These are phyloP conservation scores for Cantharellus anzutake DNA, from an alignment of 768 basidiomycete genomes.

Conservation along the genomic window DNA sequence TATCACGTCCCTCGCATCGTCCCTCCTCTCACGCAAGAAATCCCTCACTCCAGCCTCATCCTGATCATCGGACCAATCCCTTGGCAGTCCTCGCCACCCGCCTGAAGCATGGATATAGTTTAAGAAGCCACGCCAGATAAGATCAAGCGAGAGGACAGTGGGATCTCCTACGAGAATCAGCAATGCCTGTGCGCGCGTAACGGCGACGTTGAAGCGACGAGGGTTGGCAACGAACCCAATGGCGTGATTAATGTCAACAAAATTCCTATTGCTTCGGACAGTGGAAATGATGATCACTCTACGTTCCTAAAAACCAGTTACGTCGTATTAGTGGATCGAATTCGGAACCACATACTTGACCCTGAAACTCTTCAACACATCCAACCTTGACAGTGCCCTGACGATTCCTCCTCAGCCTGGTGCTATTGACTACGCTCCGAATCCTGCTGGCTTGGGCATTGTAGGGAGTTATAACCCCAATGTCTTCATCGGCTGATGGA, in stretches of 20 bases:
- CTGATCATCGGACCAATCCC: slow-evolving; percentile 2
- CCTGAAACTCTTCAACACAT: slow-evolving; percentile 8
- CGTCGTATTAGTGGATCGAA: too few relatives aligned
- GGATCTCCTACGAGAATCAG: slow-evolving; percentile 47
- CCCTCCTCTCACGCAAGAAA: neutral
- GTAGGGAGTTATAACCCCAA: slow-evolving; percentile 25
- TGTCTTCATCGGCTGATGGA: slow-evolving; percentile 14
- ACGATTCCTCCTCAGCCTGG: neutral
- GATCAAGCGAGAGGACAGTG: slow-evolving; percentile 34
- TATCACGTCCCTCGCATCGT: neutral
- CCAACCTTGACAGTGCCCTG: slow-evolving; percentile 3
- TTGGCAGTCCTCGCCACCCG: slow-evolving; percentile 30
- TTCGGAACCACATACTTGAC: slow-evolving; percentile 2
- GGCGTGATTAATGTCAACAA: slow-evolving; percentile 4
- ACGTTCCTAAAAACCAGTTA: slow-evolving; percentile 1
- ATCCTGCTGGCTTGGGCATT: slow-evolving; percentile 21
- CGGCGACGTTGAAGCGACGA: slow-evolving; percentile 27
- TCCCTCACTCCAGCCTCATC: neutral
- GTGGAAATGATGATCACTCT: slow-evolving; percentile 7
- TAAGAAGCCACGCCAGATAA: slow-evolving; percentile 39
- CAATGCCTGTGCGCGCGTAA: slow-evolving; percentile 46
- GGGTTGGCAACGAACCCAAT: slow-evolving; percentile 8
- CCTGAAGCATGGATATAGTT: slow-evolving; percentile 31
- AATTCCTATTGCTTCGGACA: slow-evolving; percentile 5
- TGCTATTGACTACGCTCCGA: slow-evolving; percentile 12